Conservation (phyloP, 805 yeast genomes). For the Nakazawaea peltata region DNA sequence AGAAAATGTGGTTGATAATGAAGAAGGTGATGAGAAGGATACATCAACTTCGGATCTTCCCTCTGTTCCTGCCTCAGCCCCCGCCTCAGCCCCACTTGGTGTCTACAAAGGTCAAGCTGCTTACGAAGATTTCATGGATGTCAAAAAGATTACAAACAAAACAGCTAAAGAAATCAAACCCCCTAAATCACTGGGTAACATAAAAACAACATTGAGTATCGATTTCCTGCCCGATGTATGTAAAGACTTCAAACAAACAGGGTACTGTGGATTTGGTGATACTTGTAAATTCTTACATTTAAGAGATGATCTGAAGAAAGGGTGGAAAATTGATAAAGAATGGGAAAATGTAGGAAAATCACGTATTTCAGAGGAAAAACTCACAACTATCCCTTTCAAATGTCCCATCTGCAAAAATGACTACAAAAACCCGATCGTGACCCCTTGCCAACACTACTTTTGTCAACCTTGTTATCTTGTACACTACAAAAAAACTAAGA, state of each 20-base stretch:
- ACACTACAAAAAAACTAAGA: constrained; percentile 32
- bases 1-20: neutral
- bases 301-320: constrained; percentile 75
- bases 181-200: constrained; percentile 32
- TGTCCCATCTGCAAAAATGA: constrained; percentile 54
- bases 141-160: neutral
- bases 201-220: constrained; percentile 58
- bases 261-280: constrained; percentile 96
- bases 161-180: constrained; percentile 23
- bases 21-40: neutral
- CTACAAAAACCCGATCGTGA: constrained; percentile 47
- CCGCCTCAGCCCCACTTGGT: too few species aligned
- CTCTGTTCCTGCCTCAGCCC: too few species aligned
- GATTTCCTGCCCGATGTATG: constrained; percentile 95
- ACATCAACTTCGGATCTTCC: too few species aligned
- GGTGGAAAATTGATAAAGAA: constrained; percentile 56
- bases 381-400: constrained; percentile 41
- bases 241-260: constrained; percentile 84
- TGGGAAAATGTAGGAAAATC: constrained; percentile 46
- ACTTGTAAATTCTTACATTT: constrained; percentile 91
- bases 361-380: constrained; percentile 8
- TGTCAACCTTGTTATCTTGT: constrained; percentile 54
- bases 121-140: neutral
- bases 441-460: constrained; percentile 56
- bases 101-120: neutral